Base-by-base conservation (phyloP, 768 basidiomycete genomes). In the Paxillus rubicundulus region DNA sequence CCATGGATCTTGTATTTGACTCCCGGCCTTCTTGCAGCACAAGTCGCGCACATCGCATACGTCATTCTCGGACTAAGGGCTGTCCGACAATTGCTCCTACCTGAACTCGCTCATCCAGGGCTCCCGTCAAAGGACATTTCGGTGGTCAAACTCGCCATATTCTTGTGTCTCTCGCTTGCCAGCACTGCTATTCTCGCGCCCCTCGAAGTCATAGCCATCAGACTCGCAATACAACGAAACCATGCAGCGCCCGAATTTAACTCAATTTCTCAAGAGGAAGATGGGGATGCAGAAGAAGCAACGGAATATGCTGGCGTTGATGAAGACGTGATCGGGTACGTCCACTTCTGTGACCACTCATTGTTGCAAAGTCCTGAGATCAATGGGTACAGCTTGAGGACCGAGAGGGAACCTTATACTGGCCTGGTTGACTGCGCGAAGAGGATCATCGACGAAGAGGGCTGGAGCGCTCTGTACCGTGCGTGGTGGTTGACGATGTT, bases 241-340 rank as follows among this genome's bases (percentile, higher is more conserved):
- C 89, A 92, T 57, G 82, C 85, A 7, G 83, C 85, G 14, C 72
- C 83, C 5, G 87, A 86, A 50, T 88, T 81, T 62, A 87, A 89
- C 56, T 84, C 87, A 1, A 81, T 88, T 28, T 72, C 82, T 4
- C 87, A 89, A 62, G 88, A 92, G 59, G 81, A 82, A 16, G 85
- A 85, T 37, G 82, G 81, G 6, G 84, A 87, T 59, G 73, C 72
- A 3, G 80, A 88, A 52, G 79, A 82, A 42, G 70, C 72, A 1
- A 68, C 72, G 5, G 87, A 89, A 57, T 92, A 82, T 59, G 75
- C 81, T 21, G 87, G 85, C 14, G 69, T 74, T 5, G 84, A 87
- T 24, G 90, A 93, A 61, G 91, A 93, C 58, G 91, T 93, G 16
- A 90, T 93, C 56, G 89, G 89, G 87, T 88, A 58, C 46, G 83